phyloP scores from a whole-genome alignment of 2,329 filamentous ascomycete species.

The Exophiala xenobiotica region DNA sequence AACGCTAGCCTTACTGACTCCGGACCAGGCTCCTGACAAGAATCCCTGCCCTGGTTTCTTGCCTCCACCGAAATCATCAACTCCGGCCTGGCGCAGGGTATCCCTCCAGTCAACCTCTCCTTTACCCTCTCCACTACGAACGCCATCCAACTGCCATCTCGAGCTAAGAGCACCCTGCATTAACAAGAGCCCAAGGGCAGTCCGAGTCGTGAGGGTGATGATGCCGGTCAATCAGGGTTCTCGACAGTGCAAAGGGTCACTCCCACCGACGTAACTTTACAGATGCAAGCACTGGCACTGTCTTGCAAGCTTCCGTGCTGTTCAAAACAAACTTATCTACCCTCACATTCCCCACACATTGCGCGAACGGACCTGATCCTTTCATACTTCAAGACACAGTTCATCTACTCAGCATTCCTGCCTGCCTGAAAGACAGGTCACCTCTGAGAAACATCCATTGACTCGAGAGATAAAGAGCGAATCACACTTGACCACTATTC shows the following conservation, averaged over 20 bases:
- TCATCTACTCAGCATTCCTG: constrained; percentile 18
- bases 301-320: constrained; percentile 8
- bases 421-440: constrained; percentile 8
- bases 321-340: constrained; percentile 26
- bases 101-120: constrained; percentile 9
- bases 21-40: not conserved
- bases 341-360: constrained; percentile 23
- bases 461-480: not conserved
- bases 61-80: constrained; percentile 22
- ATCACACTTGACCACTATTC: not conserved
- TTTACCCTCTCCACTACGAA: constrained; percentile 16
- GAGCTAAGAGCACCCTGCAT: constrained; percentile 20
- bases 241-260: constrained; percentile 13
- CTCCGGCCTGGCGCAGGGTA: constrained; percentile 16
- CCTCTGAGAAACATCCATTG: not conserved
- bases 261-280: constrained; percentile 24
- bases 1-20: not conserved
- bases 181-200: constrained; percentile 8
- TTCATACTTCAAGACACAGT: constrained; percentile 13
- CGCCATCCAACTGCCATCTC: constrained; percentile 14
- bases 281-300: constrained; percentile 1
- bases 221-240: constrained; percentile 17
- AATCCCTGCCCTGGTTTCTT: constrained; percentile 2
- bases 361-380: constrained; percentile 9
- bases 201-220: constrained; percentile 16